A percentile compares a stretch with the other conserved stretches of the same genome.
Conservation (phyloP, 768 basidiomycete genomes). For the Suillus paluster region DNA sequence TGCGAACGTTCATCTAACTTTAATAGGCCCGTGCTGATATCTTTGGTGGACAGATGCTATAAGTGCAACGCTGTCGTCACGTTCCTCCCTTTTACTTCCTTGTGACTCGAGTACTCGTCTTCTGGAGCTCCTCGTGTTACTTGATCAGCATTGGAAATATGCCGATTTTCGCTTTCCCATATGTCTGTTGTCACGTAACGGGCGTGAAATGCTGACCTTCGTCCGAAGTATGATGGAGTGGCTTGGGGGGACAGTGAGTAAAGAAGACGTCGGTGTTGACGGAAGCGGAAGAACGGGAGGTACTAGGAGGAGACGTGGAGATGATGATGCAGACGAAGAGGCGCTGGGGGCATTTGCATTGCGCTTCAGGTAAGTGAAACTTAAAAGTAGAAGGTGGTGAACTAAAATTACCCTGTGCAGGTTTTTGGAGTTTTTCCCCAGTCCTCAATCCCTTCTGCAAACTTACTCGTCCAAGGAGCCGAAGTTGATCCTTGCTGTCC, state of each 20-base stretch:
- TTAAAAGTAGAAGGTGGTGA: neutral
- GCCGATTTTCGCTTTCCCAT: constrained; percentile 85
- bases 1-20: constrained; percentile 31
- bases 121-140: constrained; percentile 90
- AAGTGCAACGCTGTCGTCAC: constrained; percentile 79
- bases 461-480: constrained; percentile 87
- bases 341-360: constrained; percentile 85
- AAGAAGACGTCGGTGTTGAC: constrained; percentile 89
- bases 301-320: constrained; percentile 55
- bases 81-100: constrained; percentile 85
- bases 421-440: constrained; percentile 90
- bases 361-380: constrained; percentile 70
- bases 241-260: constrained; percentile 94
- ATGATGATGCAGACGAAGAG: constrained; percentile 80
- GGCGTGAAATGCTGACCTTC: constrained; percentile 91
- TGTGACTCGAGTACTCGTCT: constrained; percentile 95
- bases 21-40: neutral
- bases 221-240: constrained; percentile 98
- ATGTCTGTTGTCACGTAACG: constrained; percentile 90
- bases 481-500: constrained; percentile 92
- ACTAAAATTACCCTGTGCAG: constrained; percentile 44
- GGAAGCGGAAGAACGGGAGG: constrained; percentile 58
- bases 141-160: constrained; percentile 98
- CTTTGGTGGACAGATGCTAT: constrained; percentile 68
- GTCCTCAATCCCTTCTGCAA: constrained; percentile 77